Evolutionary conservation across 768 basidiomycete species (phyloP).

Genomic region (Mycena latifolia): DNA sequence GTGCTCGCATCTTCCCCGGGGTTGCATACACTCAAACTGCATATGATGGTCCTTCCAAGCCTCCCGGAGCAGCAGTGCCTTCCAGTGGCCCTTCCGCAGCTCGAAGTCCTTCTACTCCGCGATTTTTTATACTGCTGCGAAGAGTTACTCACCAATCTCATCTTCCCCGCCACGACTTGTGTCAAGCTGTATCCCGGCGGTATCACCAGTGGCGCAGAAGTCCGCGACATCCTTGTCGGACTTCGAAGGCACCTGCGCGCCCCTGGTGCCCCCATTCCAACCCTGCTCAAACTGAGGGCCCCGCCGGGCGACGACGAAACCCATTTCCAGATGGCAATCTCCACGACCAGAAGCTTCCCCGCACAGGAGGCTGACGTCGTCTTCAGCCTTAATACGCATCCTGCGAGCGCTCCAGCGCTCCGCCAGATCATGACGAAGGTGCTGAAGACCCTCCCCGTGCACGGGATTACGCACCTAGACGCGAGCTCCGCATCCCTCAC

Average conservation of each 20-base stretch:
- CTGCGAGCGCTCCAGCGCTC: neutral
- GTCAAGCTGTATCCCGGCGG: neutral
- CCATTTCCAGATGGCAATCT: neutral
- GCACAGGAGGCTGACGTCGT: neutral
- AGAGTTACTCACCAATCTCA: neutral
- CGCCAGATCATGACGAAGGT: constrained; percentile 1
- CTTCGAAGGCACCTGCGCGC: neutral
- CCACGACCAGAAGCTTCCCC: neutral
- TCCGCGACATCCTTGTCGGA: constrained; percentile 1
- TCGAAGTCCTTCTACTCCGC: neutral
- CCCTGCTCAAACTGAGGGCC: neutral
- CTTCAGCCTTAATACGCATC: neutral
- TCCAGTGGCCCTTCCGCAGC: neutral
- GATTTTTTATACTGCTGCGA: neutral
- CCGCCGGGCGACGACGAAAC: neutral
- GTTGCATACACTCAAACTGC: neutral
- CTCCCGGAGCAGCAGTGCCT: neutral
- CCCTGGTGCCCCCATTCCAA: neutral
- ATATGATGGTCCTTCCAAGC: neutral
- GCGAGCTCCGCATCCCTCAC: neutral
- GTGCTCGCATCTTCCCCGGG: neutral
- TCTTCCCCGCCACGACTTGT: neutral
- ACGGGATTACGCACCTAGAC: constrained; percentile 4
- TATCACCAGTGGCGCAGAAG: neutral
- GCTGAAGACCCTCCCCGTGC: neutral